Base-by-base conservation (phyloP, 805 yeast genomes). In the Kodamaea hsintzibuensis region DNA sequence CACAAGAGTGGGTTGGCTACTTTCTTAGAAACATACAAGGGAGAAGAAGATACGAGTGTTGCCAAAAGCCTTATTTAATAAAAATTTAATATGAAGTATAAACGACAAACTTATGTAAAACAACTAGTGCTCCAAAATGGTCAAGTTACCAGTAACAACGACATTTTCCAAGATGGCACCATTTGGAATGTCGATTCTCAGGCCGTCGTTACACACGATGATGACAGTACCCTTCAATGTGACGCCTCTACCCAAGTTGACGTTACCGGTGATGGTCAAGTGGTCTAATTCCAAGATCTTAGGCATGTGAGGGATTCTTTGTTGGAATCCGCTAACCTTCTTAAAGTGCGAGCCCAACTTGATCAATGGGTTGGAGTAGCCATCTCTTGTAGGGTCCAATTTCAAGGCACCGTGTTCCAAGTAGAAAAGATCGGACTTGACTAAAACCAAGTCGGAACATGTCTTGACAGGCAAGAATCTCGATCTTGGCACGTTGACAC, bases 391-490 rank as follows among this genome's bases (percentile, higher is more conserved):
- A 50, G 92, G 86, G 67, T 91, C 93, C 70, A 93, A 76, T 62
- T 81, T 85, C 64, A 95, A 82, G 12, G 96, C 87, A 69, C 99
- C 98, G 68, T 91, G 98, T 69, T 88, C 89, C 70, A 95, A 80
- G 68, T 80, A 82, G 80, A 93, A 95, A 67, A 95, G 81, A 71
- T 95, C 98, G 8, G 98, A 91, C 76, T 95, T 95, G 60, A 95
- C 99, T 66, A 95, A 82, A 64, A 95, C 78, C 73, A 95, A 78
- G 72, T 95, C 99, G 6, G 98, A 91, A 73, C 95, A 91, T 16
- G 99, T 95, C 81, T 95, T 95, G 64, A 95, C 99, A 13, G 99
- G 99, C 77, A 95, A 82, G 82, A 95, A 95, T 71, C 99, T 86
- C 42, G 97, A 83, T 79, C 99, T 90, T 74, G 99, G 98, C 39